These are phyloP conservation scores for Ambrosia artemisiifolia DNA, from an alignment of 129 eudicot genomes.

Conservation along the genomic window DNA sequence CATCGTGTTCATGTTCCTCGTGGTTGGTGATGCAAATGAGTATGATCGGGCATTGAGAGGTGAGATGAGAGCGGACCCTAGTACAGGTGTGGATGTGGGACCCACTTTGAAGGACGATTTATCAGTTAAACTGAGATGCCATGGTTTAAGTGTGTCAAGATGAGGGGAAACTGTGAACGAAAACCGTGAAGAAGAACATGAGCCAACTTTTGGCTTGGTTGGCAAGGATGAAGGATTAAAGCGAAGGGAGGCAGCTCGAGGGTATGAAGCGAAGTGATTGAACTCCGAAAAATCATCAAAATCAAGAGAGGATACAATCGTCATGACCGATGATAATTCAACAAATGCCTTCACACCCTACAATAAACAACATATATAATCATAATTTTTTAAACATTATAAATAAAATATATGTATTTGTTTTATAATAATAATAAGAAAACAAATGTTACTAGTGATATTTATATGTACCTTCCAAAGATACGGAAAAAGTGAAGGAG, in stretches of 20 bases:
- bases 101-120: slow-evolving; percentile 81
- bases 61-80: slow-evolving; percentile 69
- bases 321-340: slow-evolving; percentile 65
- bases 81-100: slow-evolving; percentile 41
- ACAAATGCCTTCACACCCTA: slow-evolving; percentile 93
- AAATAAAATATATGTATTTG: background rate
- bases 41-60: slow-evolving; percentile 71
- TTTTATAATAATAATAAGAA: background rate
- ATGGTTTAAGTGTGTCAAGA: slow-evolving; percentile 85
- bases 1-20: slow-evolving; percentile 28
- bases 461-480: slow-evolving; percentile 87
- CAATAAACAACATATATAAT: background rate
- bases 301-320: slow-evolving; percentile 72
- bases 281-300: slow-evolving; percentile 70
- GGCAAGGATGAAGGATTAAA: slow-evolving; percentile 57
- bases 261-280: slow-evolving; percentile 61
- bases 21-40: slow-evolving; percentile 65
- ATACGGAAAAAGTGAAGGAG: slow-evolving; percentile 85
- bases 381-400: background rate
- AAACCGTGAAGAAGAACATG: slow-evolving; percentile 80
- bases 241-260: slow-evolving; percentile 79
- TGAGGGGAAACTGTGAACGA: slow-evolving; percentile 85
- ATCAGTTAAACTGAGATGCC: slow-evolving; percentile 74
- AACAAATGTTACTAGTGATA: background rate
- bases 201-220: slow-evolving; percentile 53